Percentiles rank a stretch among this genome's conserved stretches.
phyloP scores from a whole-genome alignment of 257 asterid genomes.

The Solanum pinnatisectum region DNA sequence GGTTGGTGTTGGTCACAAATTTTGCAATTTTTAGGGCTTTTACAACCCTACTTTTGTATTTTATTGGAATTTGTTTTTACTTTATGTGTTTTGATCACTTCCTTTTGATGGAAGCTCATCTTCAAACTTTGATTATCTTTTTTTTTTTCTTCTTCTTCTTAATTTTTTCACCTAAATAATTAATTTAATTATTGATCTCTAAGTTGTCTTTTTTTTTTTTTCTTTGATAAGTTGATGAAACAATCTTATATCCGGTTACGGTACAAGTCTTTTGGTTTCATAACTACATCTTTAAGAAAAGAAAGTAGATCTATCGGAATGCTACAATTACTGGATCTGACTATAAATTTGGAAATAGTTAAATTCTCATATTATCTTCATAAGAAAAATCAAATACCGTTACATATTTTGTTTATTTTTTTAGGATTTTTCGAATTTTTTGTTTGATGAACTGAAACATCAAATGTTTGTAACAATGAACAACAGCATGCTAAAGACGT shows the following conservation, averaged over 20 bases:
- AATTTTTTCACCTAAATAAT: neutral
- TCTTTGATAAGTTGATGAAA: neutral
- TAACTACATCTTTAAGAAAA: neutral
- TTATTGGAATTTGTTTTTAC: neutral
- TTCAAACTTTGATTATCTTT: neutral
- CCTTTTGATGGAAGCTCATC: neutral
- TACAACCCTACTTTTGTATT: neutral
- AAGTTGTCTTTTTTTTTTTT: neutral
- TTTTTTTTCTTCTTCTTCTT: neutral
- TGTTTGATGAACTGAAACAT: neutral
- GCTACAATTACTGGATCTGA: neutral
- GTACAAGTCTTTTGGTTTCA: neutral
- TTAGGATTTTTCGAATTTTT: neutral
- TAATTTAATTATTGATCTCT: neutral
- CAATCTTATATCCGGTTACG: slow-evolving; percentile 28
- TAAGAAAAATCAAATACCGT: neutral
- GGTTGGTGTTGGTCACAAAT: neutral
- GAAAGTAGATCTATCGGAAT: neutral
- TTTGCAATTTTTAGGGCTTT: neutral
- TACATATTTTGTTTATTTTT: neutral
- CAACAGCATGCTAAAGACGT: slow-evolving; percentile 89
- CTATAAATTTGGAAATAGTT: neutral
- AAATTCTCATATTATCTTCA: neutral
- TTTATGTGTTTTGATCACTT: neutral
- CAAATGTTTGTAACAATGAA: slow-evolving; percentile 12